Evolutionary conservation across 306 rosid genomes (phyloP).

Genomic region (Hippophae rhamnoides): DNA sequence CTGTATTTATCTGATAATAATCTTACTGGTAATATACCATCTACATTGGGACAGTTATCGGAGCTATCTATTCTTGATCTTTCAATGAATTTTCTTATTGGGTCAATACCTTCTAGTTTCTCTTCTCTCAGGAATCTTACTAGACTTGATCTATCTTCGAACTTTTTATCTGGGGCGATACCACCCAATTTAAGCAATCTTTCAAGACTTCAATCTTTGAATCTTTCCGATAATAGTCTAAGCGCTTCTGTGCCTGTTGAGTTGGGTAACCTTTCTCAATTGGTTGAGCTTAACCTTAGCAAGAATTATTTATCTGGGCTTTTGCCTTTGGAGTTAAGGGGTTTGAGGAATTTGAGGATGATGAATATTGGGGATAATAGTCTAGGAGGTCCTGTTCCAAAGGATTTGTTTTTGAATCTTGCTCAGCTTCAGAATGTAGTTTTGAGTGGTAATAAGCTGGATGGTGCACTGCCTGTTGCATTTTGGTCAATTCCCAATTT

Average conservation of each 20-base stretch:
- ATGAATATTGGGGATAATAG: slow-evolving; percentile 29
- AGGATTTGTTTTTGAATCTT: slow-evolving; percentile 31
- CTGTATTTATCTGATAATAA: slow-evolving; percentile 51
- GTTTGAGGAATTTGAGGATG: slow-evolving; percentile 24
- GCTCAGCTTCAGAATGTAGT: slow-evolving; percentile 27
- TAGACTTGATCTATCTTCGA: slow-evolving; percentile 52
- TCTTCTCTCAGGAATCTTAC: slow-evolving; percentile 47
- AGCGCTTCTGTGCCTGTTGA: slow-evolving; percentile 37
- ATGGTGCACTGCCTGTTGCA: slow-evolving; percentile 37
- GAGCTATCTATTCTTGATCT: slow-evolving; percentile 53
- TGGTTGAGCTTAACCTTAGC: slow-evolving; percentile 57
- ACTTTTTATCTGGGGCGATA: slow-evolving; percentile 57
- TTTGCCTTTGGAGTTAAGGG: slow-evolving; percentile 30
- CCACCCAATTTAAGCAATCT: slow-evolving; percentile 47
- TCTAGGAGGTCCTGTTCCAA: slow-evolving; percentile 35
- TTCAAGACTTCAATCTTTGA: slow-evolving; percentile 29
- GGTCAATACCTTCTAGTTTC: slow-evolving; percentile 41
- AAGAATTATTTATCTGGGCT: slow-evolving; percentile 53
- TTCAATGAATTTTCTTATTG: slow-evolving; percentile 58
- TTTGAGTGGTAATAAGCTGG: slow-evolving; percentile 41
- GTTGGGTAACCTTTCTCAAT: slow-evolving; percentile 41
- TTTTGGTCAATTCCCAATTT: slow-evolving; percentile 43
- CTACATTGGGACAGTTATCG: slow-evolving; percentile 39
- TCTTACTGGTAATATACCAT: slow-evolving; percentile 59
- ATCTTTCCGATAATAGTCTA: slow-evolving; percentile 53